Base-by-base conservation (phyloP, 2,329 filamentous ascomycete species). In the Emmonsia crescens region DNA sequence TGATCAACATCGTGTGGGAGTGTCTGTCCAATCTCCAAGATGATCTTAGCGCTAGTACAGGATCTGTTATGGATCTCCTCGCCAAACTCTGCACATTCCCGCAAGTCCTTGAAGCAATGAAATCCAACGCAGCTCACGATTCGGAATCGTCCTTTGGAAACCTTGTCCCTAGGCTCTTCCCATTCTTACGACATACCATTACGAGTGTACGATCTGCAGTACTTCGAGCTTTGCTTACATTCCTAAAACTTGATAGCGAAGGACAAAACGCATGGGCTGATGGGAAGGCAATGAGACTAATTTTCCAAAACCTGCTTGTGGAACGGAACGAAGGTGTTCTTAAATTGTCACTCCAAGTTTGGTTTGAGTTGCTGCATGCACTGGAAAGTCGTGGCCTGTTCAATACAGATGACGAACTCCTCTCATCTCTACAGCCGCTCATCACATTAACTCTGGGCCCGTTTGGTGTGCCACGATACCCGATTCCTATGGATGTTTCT, bases 1-100 rank as follows among this genome's bases (percentile, higher is more conserved):
- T 99, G 46, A 96, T 96, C 74, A 88, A 89, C 71, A 96, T 97
- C 63, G 92, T 99, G 33, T 99, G 94, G 94, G 89, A 96, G 70
- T 97, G 94, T 77, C 80, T 99, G 29, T 96, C 93, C 3, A 95
- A 96, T 72, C 80, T 99, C n/a, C 92, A 93, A 66, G 94, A 99
- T 72, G 94, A 99, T 71, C 81, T 99, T 21, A 97, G 92, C 73
- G 94, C 94, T 3, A 97, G 94, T 73, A 99, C 95, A 10, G 94
- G 94, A 56, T 95, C 91, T 61, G 96, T 99, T 60, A 99, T 99
- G 95, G 95, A 99, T 73, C 83, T 99, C 48, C 82, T 99, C 21
- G 94, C 95, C 16, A 97, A 94, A 63, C 84, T 99, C 1, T 99
- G 94, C 77, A 89, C 91, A 65, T 99, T 96, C 78, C 89, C 89